Evolutionary conservation across 192 early-diverging fungal species (phyloP), one percentile per base, ranked within the genome.

Genomic region (Coemansia sp.): DNA sequence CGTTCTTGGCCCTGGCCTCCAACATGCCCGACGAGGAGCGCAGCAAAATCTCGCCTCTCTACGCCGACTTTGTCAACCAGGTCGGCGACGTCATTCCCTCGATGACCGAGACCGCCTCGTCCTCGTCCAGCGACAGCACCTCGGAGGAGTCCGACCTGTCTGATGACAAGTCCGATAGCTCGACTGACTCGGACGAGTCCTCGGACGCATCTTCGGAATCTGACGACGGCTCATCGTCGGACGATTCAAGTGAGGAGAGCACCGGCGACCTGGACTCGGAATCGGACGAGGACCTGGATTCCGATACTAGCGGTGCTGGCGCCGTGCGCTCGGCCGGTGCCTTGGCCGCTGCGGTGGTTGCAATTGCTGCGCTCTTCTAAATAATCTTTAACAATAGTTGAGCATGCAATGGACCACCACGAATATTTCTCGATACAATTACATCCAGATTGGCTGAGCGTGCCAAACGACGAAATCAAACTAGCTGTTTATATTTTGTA

Each of bases 301-400:
- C 31, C 11, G 28, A 23, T 19, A 25, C 5, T 28, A 23, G 19
- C 22, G 34, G 32, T 30, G 59, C 48, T 36, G 50, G 57, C 31
- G 58, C 53, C 45, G 53, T 38, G 15, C 50, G 40, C 27, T 34
- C 62, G 12, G 28, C 39, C 29, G 49, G 47, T 17, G 58, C 53
- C 40, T 40, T 47, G 30, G 58, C 46, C n/a, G 62, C 51, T 29
- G 60, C 59, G 40, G 69, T 58, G 4, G 36, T 47, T 10, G 61
- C 57, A 26, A 39, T 53, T 5, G 29, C 50, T 52, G 61, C 57
- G 25, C 49, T 72, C 55, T 70, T 70, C 61, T 70, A 70, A 62
- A 45, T 4, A 35, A 7, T 5, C 20, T 30, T 10, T 39, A n/a
- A n/a, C 38, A 8, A 12, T 4, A 4, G 17, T 39, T 39, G 8